These are phyloP conservation scores for Acer campestre DNA, from an alignment of 345 rosid species.

Conservation along the genomic window DNA sequence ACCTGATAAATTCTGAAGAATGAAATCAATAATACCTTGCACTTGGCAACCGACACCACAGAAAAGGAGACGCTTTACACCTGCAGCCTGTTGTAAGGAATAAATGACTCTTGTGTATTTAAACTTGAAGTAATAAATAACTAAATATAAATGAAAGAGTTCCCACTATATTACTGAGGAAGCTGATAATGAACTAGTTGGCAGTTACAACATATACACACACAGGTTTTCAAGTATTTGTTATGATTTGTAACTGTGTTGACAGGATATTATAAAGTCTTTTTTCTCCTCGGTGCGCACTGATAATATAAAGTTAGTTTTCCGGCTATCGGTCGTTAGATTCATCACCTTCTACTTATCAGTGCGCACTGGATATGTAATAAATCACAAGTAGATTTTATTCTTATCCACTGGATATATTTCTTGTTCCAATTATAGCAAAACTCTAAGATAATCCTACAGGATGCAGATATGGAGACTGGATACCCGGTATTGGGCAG, in stretches of 20 bases:
- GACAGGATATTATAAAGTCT: neutral
- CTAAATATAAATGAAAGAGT: neutral
- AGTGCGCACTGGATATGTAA: too few species aligned
- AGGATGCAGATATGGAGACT: too few species aligned
- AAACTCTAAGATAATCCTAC: neutral
- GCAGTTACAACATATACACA: neutral
- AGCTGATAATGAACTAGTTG: neutral
- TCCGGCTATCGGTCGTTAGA: too few species aligned
- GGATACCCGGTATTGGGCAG: too few species aligned
- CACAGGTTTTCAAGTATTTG: neutral
- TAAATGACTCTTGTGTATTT: constrained; percentile 5
- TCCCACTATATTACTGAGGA: neutral
- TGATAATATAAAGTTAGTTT: too few species aligned
- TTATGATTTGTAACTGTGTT: neutral
- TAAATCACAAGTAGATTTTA: neutral
- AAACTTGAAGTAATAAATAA: constrained; percentile 9
- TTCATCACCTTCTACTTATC: too few species aligned
- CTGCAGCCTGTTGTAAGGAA: constrained; percentile 62
- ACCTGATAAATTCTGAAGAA: constrained; percentile 11
- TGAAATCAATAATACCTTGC: constrained; percentile 56
- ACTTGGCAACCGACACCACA: constrained; percentile 99
- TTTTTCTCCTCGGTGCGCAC: too few species aligned
- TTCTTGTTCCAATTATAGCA: neutral
- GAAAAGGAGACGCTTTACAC: constrained; percentile 93
- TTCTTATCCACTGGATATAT: neutral